These are phyloP conservation scores for Papiliotrema laurentii DNA, from an alignment of 1,284 basidiomycete genomes.

Conservation along the genomic window DNA sequence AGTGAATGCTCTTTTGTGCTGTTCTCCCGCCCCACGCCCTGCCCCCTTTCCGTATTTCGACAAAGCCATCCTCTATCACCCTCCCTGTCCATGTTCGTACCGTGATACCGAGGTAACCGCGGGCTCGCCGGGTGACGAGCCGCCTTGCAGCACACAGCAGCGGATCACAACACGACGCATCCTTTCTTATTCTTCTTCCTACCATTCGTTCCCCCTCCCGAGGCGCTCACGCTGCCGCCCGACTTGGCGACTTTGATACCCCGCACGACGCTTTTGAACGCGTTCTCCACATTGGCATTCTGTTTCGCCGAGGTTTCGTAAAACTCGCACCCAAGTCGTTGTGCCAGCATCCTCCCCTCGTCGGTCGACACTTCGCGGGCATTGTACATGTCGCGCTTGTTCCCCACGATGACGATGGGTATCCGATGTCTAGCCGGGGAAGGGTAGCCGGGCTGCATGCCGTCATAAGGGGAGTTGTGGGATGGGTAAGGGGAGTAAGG, in stretches of 20 bases:
- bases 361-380: conserved; percentile 82
- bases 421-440: conserved; percentile 13
- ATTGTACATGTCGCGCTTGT: conserved; percentile 74
- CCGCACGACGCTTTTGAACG: conserved; percentile 87
- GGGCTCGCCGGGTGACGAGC: too few relatives aligned
- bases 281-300: conserved; percentile 87
- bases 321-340: conserved; percentile 86
- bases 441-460: not conserved
- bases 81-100: too few relatives aligned
- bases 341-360: conserved; percentile 80
- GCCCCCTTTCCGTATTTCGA: too few relatives aligned
- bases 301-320: conserved; percentile 96
- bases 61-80: too few relatives aligned
- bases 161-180: conserved; percentile 1
- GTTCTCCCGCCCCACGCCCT: too few relatives aligned
- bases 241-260: conserved; percentile 56
- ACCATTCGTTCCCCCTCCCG: not conserved
- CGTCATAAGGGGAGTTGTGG: conserved; percentile 5
- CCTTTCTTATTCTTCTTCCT: conserved; percentile 5
- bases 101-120: too few relatives aligned
- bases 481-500: not conserved
- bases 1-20: not conserved
- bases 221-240: conserved; percentile 8
- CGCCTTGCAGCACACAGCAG: too few relatives aligned
- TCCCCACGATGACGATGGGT: conserved; percentile 74